Percentiles rank a stretch among this genome's conserved stretches.
Evolutionary conservation across 2,329 filamentous ascomycete genomes (phyloP).

Genomic region (Zymoseptoria passerinii): DNA sequence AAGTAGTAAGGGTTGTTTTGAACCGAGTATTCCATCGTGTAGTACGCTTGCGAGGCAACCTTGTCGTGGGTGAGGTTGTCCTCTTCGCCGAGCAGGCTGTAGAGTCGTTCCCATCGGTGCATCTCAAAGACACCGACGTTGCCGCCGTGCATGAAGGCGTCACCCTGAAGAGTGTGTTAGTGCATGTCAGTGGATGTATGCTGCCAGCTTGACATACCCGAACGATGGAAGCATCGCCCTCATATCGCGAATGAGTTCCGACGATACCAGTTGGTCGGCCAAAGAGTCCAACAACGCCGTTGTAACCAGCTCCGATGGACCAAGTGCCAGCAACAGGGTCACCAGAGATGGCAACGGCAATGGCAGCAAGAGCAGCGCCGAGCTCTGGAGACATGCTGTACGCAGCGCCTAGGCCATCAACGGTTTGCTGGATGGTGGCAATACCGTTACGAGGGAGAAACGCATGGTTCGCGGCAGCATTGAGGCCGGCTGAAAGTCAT

Average conservation of each 20-base stretch:
- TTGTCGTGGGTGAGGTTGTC: slow-evolving; percentile 8
- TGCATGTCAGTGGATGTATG: background rate
- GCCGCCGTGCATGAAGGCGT: slow-evolving; percentile 8
- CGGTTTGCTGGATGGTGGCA: slow-evolving; percentile 20
- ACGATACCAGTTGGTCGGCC: slow-evolving; percentile 8
- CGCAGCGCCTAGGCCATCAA: slow-evolving; percentile 8
- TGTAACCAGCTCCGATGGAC: slow-evolving; percentile 6
- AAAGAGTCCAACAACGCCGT: slow-evolving; percentile 2
- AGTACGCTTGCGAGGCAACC: slow-evolving; percentile 8
- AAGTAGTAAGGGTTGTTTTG: slow-evolving; percentile 9
- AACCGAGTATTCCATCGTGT: slow-evolving; percentile 8
- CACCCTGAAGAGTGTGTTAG: slow-evolving; percentile 4
- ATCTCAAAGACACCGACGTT: slow-evolving; percentile 9
- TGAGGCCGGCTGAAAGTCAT: slow-evolving; percentile 16
- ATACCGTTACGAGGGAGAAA: slow-evolving; percentile 24
- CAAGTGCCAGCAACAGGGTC: slow-evolving; percentile 11
- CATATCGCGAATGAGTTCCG: slow-evolving; percentile 6
- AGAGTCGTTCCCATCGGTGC: slow-evolving; percentile 8
- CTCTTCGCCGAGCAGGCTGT: slow-evolving; percentile 1
- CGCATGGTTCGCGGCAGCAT: slow-evolving; percentile 17
- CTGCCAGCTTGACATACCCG: background rate
- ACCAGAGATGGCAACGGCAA: slow-evolving; percentile 13
- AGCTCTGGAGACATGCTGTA: slow-evolving; percentile 25
- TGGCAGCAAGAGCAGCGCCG: slow-evolving; percentile 5
- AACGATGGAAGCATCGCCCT: slow-evolving; percentile 10